Evolutionary conservation across 2,329 filamentous ascomycete genomes (phyloP).

Genomic region (Chaetomiaceae sp.): DNA sequence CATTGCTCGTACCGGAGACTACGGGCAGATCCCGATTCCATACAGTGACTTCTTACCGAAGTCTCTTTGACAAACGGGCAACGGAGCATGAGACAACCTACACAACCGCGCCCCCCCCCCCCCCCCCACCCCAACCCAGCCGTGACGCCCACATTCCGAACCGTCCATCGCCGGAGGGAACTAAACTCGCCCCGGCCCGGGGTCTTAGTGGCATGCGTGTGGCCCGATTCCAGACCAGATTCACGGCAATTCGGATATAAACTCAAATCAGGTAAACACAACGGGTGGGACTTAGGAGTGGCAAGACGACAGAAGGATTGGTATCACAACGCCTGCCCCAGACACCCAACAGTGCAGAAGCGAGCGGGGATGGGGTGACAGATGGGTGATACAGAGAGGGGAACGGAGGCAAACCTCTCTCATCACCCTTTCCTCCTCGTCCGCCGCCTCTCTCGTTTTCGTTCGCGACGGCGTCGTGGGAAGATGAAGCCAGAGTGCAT

Average conservation of each 20-base stretch:
- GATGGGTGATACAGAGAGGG: conserved; percentile 1
- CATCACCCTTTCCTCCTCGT: too few relatives aligned
- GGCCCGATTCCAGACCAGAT: background rate
- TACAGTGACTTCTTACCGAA: background rate
- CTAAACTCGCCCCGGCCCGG: background rate
- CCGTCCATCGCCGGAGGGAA: background rate
- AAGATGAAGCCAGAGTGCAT: background rate
- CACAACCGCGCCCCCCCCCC: too few relatives aligned
- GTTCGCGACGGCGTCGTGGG: too few relatives aligned
- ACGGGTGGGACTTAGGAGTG: background rate
- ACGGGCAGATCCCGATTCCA: background rate
- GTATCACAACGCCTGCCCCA: background rate
- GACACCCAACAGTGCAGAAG: background rate
- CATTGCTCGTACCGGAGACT: background rate
- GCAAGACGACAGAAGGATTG: background rate
- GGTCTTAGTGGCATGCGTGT: background rate
- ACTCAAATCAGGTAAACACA: background rate
- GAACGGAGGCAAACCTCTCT: background rate
- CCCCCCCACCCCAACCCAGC: too few relatives aligned
- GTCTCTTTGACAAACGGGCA: background rate
- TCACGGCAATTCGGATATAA: background rate
- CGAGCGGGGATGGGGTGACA: background rate
- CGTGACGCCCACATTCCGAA: background rate
- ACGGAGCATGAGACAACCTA: background rate
- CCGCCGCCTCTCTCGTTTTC: background rate